phyloP scores from a whole-genome alignment of 306 rosid genomes.

The Acacia crassicarpa region DNA sequence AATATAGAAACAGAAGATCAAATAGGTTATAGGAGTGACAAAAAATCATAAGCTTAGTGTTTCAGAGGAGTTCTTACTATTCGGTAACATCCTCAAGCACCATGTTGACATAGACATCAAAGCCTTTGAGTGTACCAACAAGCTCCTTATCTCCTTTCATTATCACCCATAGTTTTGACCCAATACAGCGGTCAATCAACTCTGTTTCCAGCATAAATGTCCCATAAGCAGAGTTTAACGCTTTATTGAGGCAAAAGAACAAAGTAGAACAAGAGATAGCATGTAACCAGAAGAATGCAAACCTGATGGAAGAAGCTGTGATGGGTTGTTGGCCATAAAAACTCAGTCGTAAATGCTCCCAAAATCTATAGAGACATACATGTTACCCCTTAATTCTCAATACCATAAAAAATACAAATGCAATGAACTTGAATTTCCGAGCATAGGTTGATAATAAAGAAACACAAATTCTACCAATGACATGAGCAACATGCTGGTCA shows the following conservation, averaged over 20 bases:
- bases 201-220: slow-evolving; percentile 53
- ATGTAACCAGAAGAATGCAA: slow-evolving; percentile 2
- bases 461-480: too few relatives aligned
- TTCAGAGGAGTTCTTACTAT: slow-evolving; percentile 42
- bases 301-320: slow-evolving; percentile 96
- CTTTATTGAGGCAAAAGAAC: background rate
- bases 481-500: background rate
- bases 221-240: background rate
- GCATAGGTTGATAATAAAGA: too few relatives aligned
- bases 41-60: background rate
- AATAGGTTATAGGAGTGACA: background rate
- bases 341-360: background rate
- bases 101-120: slow-evolving; percentile 98
- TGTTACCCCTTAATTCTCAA: too few relatives aligned
- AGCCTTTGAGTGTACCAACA: slow-evolving; percentile 92
- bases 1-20: background rate
- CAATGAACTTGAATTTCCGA: too few relatives aligned
- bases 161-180: too few relatives aligned
- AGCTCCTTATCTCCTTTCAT: slow-evolving; percentile 88
- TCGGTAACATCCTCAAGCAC: slow-evolving; percentile 93
- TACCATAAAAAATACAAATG: too few relatives aligned
- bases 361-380: slow-evolving; percentile 5
- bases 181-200: slow-evolving; percentile 65
- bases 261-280: background rate
- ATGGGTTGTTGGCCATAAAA: slow-evolving; percentile 87